Percentiles rank a stretch among this genome's conserved stretches.
Evolutionary conservation across 768 basidiomycete species (phyloP).

Genomic region (Holtermanniella nyarrowii): DNA sequence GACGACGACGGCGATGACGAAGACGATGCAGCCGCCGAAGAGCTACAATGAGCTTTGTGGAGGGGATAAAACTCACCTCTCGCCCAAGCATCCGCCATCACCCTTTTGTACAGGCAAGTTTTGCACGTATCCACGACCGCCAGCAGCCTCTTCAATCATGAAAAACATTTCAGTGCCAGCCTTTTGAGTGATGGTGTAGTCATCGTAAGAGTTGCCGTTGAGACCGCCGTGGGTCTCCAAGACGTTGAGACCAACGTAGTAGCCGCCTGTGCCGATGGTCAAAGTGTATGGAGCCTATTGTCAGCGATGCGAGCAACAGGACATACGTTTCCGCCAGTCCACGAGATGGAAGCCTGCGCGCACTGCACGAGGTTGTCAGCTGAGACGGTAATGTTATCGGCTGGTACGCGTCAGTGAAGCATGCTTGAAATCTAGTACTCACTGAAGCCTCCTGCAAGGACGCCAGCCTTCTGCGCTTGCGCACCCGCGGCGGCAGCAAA

Average conservation of each 20-base stretch:
- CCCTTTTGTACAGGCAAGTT: not conserved
- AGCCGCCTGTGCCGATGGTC: slow-evolving; percentile 30
- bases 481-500: not conserved
- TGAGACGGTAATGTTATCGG: slow-evolving; percentile 27
- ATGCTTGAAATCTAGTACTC: not conserved
- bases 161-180: slow-evolving; percentile 7
- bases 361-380: slow-evolving; percentile 30
- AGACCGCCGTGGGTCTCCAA: not conserved
- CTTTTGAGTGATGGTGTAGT: not conserved
- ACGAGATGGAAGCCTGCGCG: slow-evolving; percentile 23
- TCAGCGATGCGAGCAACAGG: not conserved
- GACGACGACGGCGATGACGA: no score
- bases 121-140: not conserved
- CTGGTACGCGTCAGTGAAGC: slow-evolving; percentile 3
- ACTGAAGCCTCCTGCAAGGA: not conserved
- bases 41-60: not conserved
- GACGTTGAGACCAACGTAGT: slow-evolving; percentile 19
- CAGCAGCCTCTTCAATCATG: not conserved
- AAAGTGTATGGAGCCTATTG: slow-evolving; percentile 24
- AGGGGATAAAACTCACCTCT: not conserved
- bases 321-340: slow-evolving; percentile 29
- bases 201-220: not conserved
- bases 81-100: not conserved
- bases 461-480: not conserved
- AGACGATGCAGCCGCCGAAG: not conserved